A percentile compares a stretch with the other conserved stretches of the same genome.
Evolutionary conservation across 352 stramenopile genomes (phyloP).

Genomic region (Discostella stelligera): DNA sequence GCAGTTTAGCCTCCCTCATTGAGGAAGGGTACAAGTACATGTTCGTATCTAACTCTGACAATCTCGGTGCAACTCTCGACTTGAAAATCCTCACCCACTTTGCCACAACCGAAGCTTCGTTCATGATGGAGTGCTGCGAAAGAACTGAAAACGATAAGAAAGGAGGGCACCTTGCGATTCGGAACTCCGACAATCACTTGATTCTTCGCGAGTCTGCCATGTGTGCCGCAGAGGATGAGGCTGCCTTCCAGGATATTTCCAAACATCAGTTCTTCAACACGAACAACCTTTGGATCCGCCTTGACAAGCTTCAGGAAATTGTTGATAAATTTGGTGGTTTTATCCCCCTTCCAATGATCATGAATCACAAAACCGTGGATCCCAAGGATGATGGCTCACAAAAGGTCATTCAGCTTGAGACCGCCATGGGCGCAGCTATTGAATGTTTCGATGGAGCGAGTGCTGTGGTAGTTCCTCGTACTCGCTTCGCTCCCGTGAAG

Average conservation of each 20-base stretch:
- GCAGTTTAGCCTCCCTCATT: constrained; percentile 93
- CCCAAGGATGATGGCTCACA: constrained; percentile 93
- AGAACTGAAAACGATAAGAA: constrained; percentile 99
- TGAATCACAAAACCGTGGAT: constrained; percentile 93
- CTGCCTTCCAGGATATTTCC: constrained; percentile 93
- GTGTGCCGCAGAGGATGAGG: constrained; percentile 92
- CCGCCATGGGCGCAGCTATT: constrained; percentile 95
- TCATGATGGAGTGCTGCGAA: constrained; percentile 99
- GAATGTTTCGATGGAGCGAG: constrained; percentile 97
- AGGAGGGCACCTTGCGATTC: constrained; percentile 95
- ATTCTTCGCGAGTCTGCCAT: constrained; percentile 97
- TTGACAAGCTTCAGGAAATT: constrained; percentile 95
- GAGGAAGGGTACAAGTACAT: constrained; percentile 97
- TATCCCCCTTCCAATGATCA: constrained; percentile 96
- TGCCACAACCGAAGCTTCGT: constrained; percentile 94
- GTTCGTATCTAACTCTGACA: constrained; percentile 99
- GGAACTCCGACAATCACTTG: constrained; percentile 91
- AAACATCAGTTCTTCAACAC: constrained; percentile 99
- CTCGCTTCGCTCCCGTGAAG: constrained; percentile 98
- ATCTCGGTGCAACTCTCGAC: constrained; percentile 96
- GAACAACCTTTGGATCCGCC: constrained; percentile 99
- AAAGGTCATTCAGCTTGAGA: constrained; percentile 88
- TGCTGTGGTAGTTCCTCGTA: constrained; percentile 93
- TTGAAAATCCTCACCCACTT: constrained; percentile 98
- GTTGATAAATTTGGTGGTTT: constrained; percentile 94